These are phyloP conservation scores for Avena eriantha DNA, from an alignment of 176 grass and related monocot genomes.

Conservation along the genomic window DNA sequence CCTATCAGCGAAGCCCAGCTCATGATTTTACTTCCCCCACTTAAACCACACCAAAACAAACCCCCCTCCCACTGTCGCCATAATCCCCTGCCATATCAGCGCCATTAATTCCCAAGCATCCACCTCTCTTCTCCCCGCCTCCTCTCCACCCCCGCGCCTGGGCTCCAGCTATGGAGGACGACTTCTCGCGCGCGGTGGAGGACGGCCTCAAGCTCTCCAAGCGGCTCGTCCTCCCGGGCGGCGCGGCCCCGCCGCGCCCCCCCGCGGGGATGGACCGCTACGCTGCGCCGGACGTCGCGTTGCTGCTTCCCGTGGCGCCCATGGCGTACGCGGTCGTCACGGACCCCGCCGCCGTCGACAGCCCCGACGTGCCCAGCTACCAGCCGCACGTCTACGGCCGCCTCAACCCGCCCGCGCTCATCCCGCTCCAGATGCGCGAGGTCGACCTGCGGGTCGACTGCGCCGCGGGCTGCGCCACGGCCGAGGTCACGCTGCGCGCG, in stretches of 20 bases:
- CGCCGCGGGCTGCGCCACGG: conserved; percentile 42
- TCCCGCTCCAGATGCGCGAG: conserved; percentile 92
- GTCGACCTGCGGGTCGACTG: conserved; percentile 69
- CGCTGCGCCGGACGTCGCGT: neutral
- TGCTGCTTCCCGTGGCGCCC: conserved; percentile 55
- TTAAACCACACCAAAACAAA: conserved; percentile 43
- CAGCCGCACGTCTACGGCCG: conserved; percentile 94
- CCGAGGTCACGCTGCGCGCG: conserved; percentile 63
- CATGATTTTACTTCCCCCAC: conserved; percentile 13
- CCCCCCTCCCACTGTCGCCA: conserved; percentile 6
- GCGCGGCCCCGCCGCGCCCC: conserved; percentile 50
- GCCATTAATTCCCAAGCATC: conserved; percentile 15
- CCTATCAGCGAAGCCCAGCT: neutral
- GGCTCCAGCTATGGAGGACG: conserved; percentile 51
- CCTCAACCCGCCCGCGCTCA: conserved; percentile 85
- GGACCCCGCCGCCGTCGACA: conserved; percentile 92
- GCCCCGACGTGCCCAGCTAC: conserved; percentile 95
- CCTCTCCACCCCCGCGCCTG: neutral
- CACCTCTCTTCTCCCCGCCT: neutral
- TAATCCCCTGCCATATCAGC: neutral
- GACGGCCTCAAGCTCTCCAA: conserved; percentile 85
- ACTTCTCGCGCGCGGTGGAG: conserved; percentile 81
- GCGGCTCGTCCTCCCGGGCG: conserved; percentile 59
- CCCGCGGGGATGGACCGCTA: conserved; percentile 60
- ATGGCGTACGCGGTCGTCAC: conserved; percentile 81